A percentile compares a stretch with the other conserved stretches of the same genome.
These are phyloP conservation scores for Corallochytrium limacisporum DNA, from an alignment of 78 protist species.

Conservation along the genomic window DNA sequence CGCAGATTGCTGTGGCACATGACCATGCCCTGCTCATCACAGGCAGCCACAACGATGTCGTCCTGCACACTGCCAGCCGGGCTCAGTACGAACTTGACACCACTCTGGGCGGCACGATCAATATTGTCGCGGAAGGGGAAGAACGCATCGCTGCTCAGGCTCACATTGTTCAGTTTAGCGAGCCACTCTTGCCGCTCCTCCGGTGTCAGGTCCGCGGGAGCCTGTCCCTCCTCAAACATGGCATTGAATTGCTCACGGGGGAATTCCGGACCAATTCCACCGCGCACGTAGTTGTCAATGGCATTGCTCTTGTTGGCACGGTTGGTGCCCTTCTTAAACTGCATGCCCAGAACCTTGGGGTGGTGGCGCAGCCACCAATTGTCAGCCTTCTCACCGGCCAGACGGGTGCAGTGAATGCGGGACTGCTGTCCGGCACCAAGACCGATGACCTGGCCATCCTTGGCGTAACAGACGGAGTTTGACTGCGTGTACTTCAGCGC, in stretches of 20 bases:
- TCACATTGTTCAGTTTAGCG: neutral
- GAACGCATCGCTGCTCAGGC: slow-evolving; percentile 54
- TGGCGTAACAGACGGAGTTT: slow-evolving; percentile 49
- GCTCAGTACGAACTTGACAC: slow-evolving; percentile 27
- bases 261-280: slow-evolving; percentile 5
- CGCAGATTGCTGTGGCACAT: slow-evolving; percentile 36
- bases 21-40: slow-evolving; percentile 41
- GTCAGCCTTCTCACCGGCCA: slow-evolving; percentile 65
- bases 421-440: slow-evolving; percentile 74
- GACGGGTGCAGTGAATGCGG: slow-evolving; percentile 61
- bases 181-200: slow-evolving; percentile 27
- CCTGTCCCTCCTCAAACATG: slow-evolving; percentile 18
- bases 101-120: slow-evolving; percentile 25
- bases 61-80: slow-evolving; percentile 52
- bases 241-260: neutral
- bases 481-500: slow-evolving; percentile 59
- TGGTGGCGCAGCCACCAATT: slow-evolving; percentile 49
- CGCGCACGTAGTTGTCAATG: slow-evolving; percentile 30
- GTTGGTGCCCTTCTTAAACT: slow-evolving; percentile 34
- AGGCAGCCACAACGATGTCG: slow-evolving; percentile 29
- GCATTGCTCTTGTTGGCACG: slow-evolving; percentile 31
- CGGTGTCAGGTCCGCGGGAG: slow-evolving; percentile 10
- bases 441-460: slow-evolving; percentile 57
- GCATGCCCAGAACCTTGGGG: slow-evolving; percentile 47
- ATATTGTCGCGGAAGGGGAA: slow-evolving; percentile 69